Conservation (phyloP, 2,329 filamentous ascomycete species). For the Neofusicoccum laricinum region DNA sequence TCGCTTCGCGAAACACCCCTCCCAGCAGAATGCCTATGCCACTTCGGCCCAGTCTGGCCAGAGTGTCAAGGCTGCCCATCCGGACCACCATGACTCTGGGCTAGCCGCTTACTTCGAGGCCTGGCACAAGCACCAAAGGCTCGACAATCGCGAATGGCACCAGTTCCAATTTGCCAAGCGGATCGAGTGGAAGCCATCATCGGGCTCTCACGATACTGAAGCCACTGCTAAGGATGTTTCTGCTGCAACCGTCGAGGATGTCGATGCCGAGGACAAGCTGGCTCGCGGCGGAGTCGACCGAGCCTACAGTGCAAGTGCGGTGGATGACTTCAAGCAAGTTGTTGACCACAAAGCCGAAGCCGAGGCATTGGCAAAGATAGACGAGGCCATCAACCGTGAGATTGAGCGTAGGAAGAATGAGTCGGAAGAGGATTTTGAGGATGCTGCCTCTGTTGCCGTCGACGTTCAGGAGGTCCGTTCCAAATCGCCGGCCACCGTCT, state of each 20-base stretch:
- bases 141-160: conserved; percentile 79
- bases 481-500: conserved; percentile 31
- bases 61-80: conserved; percentile 31
- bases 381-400: conserved; percentile 79
- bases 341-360: conserved; percentile 46
- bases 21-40: conserved; percentile 77
- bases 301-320: conserved; percentile 53
- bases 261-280: conserved; percentile 25
- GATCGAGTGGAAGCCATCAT: conserved; percentile 77
- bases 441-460: conserved; percentile 31
- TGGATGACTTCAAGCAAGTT: conserved; percentile 60
- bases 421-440: conserved; percentile 36
- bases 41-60: conserved; percentile 34
- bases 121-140: conserved; percentile 73
- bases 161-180: conserved; percentile 86
- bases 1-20: conserved; percentile 47
- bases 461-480: conserved; percentile 29
- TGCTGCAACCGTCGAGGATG: conserved; percentile 20
- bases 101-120: conserved; percentile 91
- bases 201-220: conserved; percentile 36
- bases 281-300: conserved; percentile 40
- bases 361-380: conserved; percentile 72
- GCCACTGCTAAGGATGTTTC: conserved; percentile 34
- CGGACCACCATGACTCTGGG: conserved; percentile 48
- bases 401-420: conserved; percentile 60